Evolutionary conservation across 2,329 filamentous ascomycete species (phyloP).

Genomic region (Tolypocladium endophyticum): DNA sequence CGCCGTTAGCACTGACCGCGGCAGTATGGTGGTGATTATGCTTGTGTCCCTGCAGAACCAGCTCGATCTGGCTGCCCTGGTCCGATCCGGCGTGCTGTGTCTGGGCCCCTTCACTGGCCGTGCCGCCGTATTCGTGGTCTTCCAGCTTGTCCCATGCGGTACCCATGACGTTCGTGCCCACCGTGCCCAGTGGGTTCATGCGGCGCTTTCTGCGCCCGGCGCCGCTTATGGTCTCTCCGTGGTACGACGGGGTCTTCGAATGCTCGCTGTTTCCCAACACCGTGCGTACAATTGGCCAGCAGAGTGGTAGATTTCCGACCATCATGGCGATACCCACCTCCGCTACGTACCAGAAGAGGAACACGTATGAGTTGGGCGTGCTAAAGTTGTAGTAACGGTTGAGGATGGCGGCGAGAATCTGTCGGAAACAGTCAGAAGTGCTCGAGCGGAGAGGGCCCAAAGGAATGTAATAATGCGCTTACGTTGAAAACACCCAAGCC

Average conservation of each 20-base stretch:
- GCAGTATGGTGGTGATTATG: conserved; percentile 5
- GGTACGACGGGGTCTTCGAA: conserved; percentile 13
- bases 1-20: conserved; percentile 5
- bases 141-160: conserved; percentile 19
- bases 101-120: neutral
- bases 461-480: neutral
- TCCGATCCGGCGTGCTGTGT: conserved; percentile 3
- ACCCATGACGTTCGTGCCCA: conserved; percentile 9
- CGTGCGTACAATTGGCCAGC: conserved; percentile 44
- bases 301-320: conserved; percentile 50
- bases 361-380: conserved; percentile 42
- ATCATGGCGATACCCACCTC: conserved; percentile 49
- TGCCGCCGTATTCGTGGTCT: conserved; percentile 10
- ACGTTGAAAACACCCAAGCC: conserved; percentile 40
- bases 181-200: conserved; percentile 4
- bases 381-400: conserved; percentile 54
- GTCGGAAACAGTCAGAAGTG: conserved; percentile 2
- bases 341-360: conserved; percentile 50
- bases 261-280: conserved; percentile 16
- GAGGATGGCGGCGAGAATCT: conserved; percentile 45
- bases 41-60: conserved; percentile 9
- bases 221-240: conserved; percentile 8
- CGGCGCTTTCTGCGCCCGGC: conserved; percentile 3
- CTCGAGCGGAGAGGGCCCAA: neutral
- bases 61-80: conserved; percentile 18